Conservation (phyloP, 1,284 basidiomycete species). For the Ustilago shanxiensis region DNA sequence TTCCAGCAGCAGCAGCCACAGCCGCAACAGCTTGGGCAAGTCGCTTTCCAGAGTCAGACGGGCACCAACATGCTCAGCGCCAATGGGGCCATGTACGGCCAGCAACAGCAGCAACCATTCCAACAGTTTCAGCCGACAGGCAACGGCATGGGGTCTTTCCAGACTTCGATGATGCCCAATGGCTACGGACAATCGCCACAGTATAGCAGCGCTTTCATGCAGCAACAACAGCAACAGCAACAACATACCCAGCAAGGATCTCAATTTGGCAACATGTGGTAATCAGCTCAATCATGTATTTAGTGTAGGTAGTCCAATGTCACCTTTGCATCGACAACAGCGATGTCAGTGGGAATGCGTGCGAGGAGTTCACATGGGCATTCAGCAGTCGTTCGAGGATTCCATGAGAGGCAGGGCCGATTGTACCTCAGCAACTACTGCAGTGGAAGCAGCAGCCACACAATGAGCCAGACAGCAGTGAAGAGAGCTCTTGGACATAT, state of each 20-base stretch:
- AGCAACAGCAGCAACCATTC: conserved; percentile 23
- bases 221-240: conserved; percentile 43
- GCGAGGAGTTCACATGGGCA: not conserved
- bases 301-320: not conserved
- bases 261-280: conserved; percentile 37
- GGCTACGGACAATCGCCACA: conserved; percentile 27
- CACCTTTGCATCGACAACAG: not conserved
- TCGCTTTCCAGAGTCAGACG: conserved; percentile 26
- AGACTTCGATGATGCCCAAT: conserved; percentile 31
- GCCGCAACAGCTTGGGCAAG: conserved; percentile 37
- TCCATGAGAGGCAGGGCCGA: not conserved
- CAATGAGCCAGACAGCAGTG: not conserved
- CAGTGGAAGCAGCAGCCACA: too few relatives aligned
- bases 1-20: conserved; percentile 29
- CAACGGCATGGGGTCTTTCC: conserved; percentile 2
- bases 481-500: not conserved
- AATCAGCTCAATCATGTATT: conserved; percentile 1
- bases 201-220: conserved; percentile 18
- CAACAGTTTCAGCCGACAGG: conserved; percentile 5
- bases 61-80: conserved; percentile 10
- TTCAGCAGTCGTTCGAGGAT: not conserved
- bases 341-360: not conserved
- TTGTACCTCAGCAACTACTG: not conserved
- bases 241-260: conserved; percentile 40
- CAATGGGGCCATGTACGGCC: conserved; percentile 16